Conservation (phyloP, 805 yeast genomes). For the Wickerhamiella domercqiae region DNA sequence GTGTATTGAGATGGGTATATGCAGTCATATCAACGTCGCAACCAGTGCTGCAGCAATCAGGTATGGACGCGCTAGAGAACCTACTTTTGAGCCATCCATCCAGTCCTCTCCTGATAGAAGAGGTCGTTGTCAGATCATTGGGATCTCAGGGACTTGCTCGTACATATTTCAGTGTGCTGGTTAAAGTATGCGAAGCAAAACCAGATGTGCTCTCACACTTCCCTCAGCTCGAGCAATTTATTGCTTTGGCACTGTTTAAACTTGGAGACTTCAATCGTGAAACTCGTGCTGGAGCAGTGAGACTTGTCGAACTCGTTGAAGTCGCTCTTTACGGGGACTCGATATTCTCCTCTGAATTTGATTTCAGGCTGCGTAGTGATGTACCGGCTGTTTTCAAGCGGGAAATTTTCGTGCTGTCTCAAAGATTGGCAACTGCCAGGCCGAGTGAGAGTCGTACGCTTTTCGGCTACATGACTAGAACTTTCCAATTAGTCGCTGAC, state of each 20-base stretch:
- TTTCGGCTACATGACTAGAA: slow-evolving; percentile 57
- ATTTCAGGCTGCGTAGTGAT: slow-evolving; percentile 55
- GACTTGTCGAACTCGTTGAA: slow-evolving; percentile 54
- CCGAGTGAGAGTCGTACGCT: slow-evolving; percentile 46
- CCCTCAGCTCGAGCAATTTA: slow-evolving; percentile 35
- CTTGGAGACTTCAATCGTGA: slow-evolving; percentile 57
- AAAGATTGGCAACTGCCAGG: slow-evolving; percentile 45
- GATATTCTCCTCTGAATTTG: slow-evolving; percentile 36
- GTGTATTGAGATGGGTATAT: slow-evolving; percentile 68
- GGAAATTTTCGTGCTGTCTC: slow-evolving; percentile 65
- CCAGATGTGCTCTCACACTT: slow-evolving; percentile 30
- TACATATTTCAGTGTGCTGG: slow-evolving; percentile 56
- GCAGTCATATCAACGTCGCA: slow-evolving; percentile 42
- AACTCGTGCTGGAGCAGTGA: slow-evolving; percentile 59
- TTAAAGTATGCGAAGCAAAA: slow-evolving; percentile 41
- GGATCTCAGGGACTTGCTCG: slow-evolving; percentile 35
- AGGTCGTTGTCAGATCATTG: slow-evolving; percentile 57
- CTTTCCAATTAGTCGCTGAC: slow-evolving; percentile 44
- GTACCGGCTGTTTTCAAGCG: slow-evolving; percentile 77
- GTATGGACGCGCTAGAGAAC: slow-evolving; percentile 55
- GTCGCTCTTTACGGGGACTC: slow-evolving; percentile 38
- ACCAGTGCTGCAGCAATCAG: slow-evolving; percentile 42
- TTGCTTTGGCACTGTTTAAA: slow-evolving; percentile 64
- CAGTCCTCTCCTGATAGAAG: slow-evolving; percentile 35
- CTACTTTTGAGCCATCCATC: slow-evolving; percentile 46